These are phyloP conservation scores for Phascolomyces articulosus DNA, from an alignment of 371 early-diverging fungal genomes.

Conservation along the genomic window DNA sequence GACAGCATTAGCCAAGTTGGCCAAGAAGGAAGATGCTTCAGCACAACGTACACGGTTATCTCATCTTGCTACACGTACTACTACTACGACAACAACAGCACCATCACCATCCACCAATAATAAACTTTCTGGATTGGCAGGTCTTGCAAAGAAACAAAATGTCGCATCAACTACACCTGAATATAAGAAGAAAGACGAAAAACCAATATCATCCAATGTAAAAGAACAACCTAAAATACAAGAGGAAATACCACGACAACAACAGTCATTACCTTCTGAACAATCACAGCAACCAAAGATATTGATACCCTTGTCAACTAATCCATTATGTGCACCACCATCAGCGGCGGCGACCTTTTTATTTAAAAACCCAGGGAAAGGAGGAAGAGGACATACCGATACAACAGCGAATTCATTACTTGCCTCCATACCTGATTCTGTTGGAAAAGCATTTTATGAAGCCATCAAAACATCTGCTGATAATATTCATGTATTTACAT, in stretches of 20 bases:
- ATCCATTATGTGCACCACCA: conserved; percentile 46
- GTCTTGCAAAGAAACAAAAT: neutral
- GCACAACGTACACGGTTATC: conserved; percentile 17
- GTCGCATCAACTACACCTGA: neutral
- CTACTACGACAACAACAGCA: neutral
- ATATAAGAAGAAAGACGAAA: neutral
- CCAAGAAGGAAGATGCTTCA: neutral
- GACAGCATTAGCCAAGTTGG: conserved; percentile 34
- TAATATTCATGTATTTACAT: conserved; percentile 55
- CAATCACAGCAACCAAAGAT: neutral
- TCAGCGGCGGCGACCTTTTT: conserved; percentile 52
- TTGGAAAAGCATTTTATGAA: conserved; percentile 30
- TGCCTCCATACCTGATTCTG: conserved; percentile 11
- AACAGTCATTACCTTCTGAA: too few species aligned
- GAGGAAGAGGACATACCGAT: neutral
- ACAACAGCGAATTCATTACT: neutral
- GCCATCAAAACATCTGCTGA: conserved; percentile 23
- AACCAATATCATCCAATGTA: neutral
- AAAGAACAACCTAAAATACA: too few species aligned
- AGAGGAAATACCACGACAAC: too few species aligned
- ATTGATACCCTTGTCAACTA: neutral
- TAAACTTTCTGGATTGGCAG: neutral
- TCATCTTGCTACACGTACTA: conserved; percentile 23
- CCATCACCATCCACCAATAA: neutral
- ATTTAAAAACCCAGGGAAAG: conserved; percentile 26